A percentile compares a stretch with the other conserved stretches of the same genome.
Conservation (phyloP, 257 asterid species). For the Nicotiana sylvestris region DNA sequence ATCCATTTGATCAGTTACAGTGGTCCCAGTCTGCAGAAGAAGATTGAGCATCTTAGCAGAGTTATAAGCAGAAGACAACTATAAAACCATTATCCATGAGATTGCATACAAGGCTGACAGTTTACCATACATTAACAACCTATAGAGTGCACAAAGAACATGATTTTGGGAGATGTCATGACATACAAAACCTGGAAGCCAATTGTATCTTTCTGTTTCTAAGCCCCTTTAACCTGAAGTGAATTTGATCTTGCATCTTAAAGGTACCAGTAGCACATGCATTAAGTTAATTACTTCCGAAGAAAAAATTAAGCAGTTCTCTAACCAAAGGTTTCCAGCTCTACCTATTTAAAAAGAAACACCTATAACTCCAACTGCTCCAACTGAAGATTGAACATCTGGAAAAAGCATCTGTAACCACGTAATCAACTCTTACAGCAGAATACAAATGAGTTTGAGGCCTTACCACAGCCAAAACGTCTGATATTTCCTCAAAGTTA, state of each 20-base stretch:
- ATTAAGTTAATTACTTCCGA: neutral
- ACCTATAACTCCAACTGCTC: neutral
- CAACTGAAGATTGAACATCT: neutral
- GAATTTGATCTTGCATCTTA: neutral
- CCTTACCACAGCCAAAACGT: neutral
- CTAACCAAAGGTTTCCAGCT: neutral
- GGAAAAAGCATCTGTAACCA: neutral
- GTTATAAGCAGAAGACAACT: conserved; percentile 5
- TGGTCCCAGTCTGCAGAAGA: conserved; percentile 59
- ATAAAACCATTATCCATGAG: neutral
- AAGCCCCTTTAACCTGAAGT: neutral
- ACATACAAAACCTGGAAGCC: neutral
- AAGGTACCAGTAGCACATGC: neutral
- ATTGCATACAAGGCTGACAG: neutral
- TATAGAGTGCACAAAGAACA: neutral
- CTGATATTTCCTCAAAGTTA: neutral
- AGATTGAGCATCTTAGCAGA: conserved; percentile 20
- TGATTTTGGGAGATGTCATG: neutral
- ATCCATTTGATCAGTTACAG: conserved; percentile 84
- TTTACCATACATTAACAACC: neutral
- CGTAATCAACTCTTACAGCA: neutral
- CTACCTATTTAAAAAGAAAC: neutral
- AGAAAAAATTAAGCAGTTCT: neutral
- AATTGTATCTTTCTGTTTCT: neutral
- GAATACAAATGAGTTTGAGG: neutral